Base-by-base conservation (phyloP, 192 early-diverging fungal species). In the Coemansia erecta region DNA sequence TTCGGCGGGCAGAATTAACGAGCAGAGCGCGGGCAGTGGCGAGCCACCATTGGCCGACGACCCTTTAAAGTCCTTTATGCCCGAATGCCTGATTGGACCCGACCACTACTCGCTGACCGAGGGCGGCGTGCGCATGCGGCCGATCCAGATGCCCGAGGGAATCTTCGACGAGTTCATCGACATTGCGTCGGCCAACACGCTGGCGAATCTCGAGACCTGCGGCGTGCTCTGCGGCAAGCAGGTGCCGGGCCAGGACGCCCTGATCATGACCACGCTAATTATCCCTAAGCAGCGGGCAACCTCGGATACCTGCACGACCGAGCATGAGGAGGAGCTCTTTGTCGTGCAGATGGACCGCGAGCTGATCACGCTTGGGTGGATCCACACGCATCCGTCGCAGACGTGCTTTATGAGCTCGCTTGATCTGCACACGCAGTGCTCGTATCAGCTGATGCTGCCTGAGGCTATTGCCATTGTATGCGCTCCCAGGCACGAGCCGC, bases 381-480 rank as follows among this genome's bases (percentile, higher is more conserved):
- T 93, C 47, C 91, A 93, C 77, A 94, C 91, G 4, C 92, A 94
- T 70, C 94, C 94, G 18, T 87, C 90, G n/a, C 94, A 95, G 75
- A 86, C 94, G 7, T 94, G 94, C 64, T 95, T 95, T 63, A 86
- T 95, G 88, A 90, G 88, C 64, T 94, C 93, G 5, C 85, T 95
- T 11, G 94, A 95, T 66, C 64, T 95, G 50, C 94, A 95, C 73
- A 95, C 93, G 7, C 94, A 95, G 56, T 93, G 84, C 59, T 89
- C 91, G 1, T 94, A 94, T 66, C 94, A 95, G 70, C 61, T 91
- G 39, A 90, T 93, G 85, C 77, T 95, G 7, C 92, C 92, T 14
- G 94, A 95, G 60, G 94, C 94, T 19, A 91, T 95, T 53, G 93
- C 94, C 12, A 94, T 95, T 64, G 94, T 95, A 8, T 88, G 90